Percentiles rank a stretch among this genome's conserved stretches.
phyloP scores from a whole-genome alignment of 257 asterid species.

The Solanum commersonii region DNA sequence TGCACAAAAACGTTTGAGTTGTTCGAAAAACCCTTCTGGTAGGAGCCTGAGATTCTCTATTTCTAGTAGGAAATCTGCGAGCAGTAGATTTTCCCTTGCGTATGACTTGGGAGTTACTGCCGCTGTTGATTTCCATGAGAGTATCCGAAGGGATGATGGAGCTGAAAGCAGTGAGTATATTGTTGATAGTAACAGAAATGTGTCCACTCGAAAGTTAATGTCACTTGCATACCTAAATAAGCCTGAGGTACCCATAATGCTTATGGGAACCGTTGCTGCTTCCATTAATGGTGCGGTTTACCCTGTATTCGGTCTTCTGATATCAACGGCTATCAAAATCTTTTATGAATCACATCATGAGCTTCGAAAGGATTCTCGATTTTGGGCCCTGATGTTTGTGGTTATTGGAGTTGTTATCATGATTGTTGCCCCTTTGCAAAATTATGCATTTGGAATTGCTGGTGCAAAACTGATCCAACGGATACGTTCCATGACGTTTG shows the following conservation, averaged over 20 bases:
- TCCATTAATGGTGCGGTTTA: conserved; percentile 16
- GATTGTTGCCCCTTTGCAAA: conserved; percentile 24
- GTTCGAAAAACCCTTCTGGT: background rate
- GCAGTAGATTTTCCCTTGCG: background rate
- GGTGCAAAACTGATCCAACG: conserved; percentile 32
- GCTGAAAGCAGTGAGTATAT: background rate
- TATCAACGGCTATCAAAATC: background rate
- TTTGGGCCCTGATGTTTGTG: conserved; percentile 35
- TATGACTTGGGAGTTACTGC: background rate
- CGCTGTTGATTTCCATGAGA: background rate
- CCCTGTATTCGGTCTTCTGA: conserved; percentile 24
- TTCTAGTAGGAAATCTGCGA: background rate
- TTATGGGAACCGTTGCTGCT: conserved; percentile 28
- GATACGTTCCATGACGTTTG: conserved; percentile 19
- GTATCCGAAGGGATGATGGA: background rate
- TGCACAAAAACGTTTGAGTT: background rate
- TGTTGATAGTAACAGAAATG: background rate
- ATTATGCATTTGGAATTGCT: conserved; percentile 31
- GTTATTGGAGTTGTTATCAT: conserved; percentile 18
- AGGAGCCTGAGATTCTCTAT: background rate
- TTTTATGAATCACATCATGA: conserved; percentile 17
- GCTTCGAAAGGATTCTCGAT: conserved; percentile 20
- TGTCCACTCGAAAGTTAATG: background rate
- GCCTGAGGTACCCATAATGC: conserved; percentile 26
- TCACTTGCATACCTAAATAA: conserved; percentile 16